Conservation (phyloP, 2,329 filamentous ascomycete species). For the Fusarium sp. region DNA sequence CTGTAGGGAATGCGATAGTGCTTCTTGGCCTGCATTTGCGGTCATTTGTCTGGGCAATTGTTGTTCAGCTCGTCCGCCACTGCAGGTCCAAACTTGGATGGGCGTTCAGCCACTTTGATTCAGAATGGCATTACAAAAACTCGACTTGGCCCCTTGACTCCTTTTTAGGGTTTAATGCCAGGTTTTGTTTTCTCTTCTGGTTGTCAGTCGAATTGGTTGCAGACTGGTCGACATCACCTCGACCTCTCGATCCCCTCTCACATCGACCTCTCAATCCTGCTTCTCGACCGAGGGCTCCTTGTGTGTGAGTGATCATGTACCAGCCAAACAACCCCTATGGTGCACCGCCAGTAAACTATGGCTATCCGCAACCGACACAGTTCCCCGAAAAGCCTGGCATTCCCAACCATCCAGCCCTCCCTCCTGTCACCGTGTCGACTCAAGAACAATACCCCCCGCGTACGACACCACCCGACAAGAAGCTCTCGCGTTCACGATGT, state of each 20-base stretch:
- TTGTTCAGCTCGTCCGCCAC: background rate
- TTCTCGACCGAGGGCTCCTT: background rate
- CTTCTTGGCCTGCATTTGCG: background rate
- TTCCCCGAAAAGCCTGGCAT: background rate
- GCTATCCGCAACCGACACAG: background rate
- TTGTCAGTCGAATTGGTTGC: background rate
- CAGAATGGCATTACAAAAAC: background rate
- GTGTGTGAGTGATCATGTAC: background rate
- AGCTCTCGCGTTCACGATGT: background rate
- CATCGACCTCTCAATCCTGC: background rate
- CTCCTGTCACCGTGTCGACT: background rate
- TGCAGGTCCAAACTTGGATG: background rate
- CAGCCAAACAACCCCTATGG: background rate
- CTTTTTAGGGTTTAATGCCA: background rate
- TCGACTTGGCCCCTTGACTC: background rate
- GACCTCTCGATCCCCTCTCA: background rate
- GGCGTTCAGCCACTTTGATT: background rate
- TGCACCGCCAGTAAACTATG: background rate
- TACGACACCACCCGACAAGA: background rate
- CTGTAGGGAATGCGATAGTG: background rate
- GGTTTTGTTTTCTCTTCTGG: background rate
- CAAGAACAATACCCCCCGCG: background rate
- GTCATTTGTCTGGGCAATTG: background rate
- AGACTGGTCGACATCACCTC: background rate
- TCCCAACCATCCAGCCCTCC: background rate